phyloP scores from a whole-genome alignment of 352 stramenopile genomes.

The Globisporangium heterothallicum region DNA sequence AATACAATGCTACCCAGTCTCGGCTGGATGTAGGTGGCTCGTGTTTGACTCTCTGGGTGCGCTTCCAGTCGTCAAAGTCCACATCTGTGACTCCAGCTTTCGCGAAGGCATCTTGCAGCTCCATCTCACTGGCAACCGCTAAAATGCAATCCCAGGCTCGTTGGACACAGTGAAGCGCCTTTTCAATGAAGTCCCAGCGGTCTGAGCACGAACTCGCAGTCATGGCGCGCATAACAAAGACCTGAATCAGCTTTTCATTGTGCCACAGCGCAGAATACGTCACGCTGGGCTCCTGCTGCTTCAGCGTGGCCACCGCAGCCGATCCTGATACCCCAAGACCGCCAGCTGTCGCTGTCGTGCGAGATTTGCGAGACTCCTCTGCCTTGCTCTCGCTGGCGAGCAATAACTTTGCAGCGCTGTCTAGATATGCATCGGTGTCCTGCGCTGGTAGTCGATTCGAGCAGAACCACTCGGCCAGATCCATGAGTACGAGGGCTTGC shows the following conservation, averaged over 20 bases:
- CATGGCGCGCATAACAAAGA: constrained; percentile 43
- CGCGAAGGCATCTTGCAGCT: constrained; percentile 32
- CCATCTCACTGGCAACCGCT: constrained; percentile 31
- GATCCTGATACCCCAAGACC: neutral
- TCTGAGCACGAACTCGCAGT: constrained; percentile 23
- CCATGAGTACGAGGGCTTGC: constrained; percentile 56
- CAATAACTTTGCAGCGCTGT: constrained; percentile 45
- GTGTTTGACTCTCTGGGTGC: constrained; percentile 20
- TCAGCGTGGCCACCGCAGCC: neutral
- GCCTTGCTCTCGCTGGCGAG: constrained; percentile 25
- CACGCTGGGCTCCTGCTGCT: constrained; percentile 2
- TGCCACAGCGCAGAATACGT: constrained; percentile 42
- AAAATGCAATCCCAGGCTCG: constrained; percentile 50
- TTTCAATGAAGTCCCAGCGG: constrained; percentile 24
- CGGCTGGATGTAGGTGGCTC: constrained; percentile 13
- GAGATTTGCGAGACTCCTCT: neutral
- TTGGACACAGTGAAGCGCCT: constrained; percentile 41
- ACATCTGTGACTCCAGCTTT: constrained; percentile 13
- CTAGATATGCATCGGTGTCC: constrained; percentile 50
- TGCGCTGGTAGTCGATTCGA: constrained; percentile 55
- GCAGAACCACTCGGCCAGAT: constrained; percentile 85
- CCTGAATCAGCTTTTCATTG: constrained; percentile 50
- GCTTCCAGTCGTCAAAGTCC: constrained; percentile 62
- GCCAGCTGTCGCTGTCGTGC: neutral
- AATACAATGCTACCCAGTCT: constrained; percentile 52